These are phyloP conservation scores for Syzygium grande DNA, from an alignment of 345 rosid genomes.

Conservation along the genomic window DNA sequence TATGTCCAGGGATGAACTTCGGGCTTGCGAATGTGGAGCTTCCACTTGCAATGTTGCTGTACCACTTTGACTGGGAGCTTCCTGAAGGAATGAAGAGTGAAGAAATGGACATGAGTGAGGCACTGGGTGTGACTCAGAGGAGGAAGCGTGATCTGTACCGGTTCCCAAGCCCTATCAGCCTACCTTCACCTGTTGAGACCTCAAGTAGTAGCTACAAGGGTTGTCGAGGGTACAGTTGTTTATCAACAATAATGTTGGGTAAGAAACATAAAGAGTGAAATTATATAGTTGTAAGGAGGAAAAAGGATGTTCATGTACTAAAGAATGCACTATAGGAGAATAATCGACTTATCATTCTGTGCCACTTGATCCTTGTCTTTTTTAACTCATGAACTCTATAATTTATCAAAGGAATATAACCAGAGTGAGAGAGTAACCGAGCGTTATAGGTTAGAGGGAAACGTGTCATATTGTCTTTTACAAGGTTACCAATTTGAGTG, in stretches of 20 bases:
- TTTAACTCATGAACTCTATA: no score
- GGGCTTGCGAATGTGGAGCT: constrained; percentile 1
- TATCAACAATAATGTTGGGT: background rate
- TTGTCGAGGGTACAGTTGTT: background rate
- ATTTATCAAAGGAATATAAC: no score
- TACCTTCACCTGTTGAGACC: background rate
- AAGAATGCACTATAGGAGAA: background rate
- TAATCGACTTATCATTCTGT: background rate
- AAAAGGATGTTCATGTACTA: background rate
- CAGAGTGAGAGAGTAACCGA: no score
- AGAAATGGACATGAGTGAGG: background rate
- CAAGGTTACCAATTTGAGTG: no score
- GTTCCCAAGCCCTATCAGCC: constrained; percentile 5
- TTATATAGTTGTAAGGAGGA: background rate
- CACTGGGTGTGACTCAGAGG: background rate
- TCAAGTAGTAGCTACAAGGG: background rate
- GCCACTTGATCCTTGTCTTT: background rate
- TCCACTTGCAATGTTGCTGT: constrained; percentile 12
- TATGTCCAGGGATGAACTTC: constrained; percentile 17
- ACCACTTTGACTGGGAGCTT: constrained; percentile 20
- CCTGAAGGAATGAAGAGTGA: constrained; percentile 3
- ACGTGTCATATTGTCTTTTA: no score
- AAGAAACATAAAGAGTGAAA: background rate
- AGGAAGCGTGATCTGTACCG: background rate
- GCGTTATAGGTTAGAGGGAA: no score